Conservation (phyloP, 306 rosid genomes). For the Comarum palustre region DNA sequence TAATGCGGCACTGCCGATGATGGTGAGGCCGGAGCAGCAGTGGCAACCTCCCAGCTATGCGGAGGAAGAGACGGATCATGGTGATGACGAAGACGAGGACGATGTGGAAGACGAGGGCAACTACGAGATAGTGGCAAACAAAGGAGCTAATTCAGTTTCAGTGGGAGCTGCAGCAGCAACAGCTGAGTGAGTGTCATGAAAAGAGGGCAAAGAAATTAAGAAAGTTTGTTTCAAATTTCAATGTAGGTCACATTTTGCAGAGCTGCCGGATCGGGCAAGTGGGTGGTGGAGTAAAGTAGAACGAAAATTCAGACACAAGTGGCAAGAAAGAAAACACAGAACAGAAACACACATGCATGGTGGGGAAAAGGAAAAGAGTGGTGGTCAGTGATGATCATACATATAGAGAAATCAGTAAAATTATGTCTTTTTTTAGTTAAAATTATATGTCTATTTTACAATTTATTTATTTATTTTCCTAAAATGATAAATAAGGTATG, state of each 20-base stretch:
- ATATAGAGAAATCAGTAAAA: slow-evolving; percentile 28
- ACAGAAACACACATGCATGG: slow-evolving; percentile 41
- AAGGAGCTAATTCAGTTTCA: slow-evolving; percentile 37
- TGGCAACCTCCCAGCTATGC: slow-evolving; percentile 71
- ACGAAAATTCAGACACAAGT: slow-evolving; percentile 10
- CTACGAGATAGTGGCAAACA: slow-evolving; percentile 65
- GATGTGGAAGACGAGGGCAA: slow-evolving; percentile 47
- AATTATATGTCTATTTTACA: slow-evolving; percentile 42
- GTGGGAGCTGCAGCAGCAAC: slow-evolving; percentile 37
- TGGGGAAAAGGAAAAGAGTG: background rate
- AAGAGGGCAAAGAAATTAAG: background rate
- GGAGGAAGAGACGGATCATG: slow-evolving; percentile 34
- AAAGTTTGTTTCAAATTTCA: slow-evolving; percentile 8
- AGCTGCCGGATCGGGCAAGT: slow-evolving; percentile 11
- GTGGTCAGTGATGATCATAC: background rate
- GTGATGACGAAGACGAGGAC: slow-evolving; percentile 50
- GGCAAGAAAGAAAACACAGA: slow-evolving; percentile 14
- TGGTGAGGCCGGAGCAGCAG: slow-evolving; percentile 94
- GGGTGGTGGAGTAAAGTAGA: slow-evolving; percentile 7
- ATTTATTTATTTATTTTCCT: slow-evolving; percentile 61
- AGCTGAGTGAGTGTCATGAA: slow-evolving; percentile 22
- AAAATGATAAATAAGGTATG: slow-evolving; percentile 45
- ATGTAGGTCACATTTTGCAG: slow-evolving; percentile 19
- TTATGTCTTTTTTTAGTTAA: too few species aligned
- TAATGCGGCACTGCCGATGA: slow-evolving; percentile 48